phyloP scores from a whole-genome alignment of 2,329 filamentous ascomycete species.

The Ophiocordyceps australis region DNA sequence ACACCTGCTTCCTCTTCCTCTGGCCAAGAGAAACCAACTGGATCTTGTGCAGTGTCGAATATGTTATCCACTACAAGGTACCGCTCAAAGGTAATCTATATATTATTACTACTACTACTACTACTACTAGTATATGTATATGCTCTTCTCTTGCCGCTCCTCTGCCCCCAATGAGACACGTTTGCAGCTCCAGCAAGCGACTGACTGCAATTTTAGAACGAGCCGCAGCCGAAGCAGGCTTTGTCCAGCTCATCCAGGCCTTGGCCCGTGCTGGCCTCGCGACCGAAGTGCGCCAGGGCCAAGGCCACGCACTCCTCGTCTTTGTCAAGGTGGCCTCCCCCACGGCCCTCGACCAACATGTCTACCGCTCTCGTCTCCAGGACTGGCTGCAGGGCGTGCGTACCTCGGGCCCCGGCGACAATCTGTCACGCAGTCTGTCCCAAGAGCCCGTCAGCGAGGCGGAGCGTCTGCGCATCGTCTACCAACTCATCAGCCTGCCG shows the following conservation, averaged over 20 bases:
- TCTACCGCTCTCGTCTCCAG: slow-evolving; percentile 74
- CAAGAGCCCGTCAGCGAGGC: slow-evolving; percentile 69
- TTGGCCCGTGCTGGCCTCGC: slow-evolving; percentile 67
- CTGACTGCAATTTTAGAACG: slow-evolving; percentile 30
- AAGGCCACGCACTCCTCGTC: slow-evolving; percentile 56
- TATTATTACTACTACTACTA: too few relatives aligned
- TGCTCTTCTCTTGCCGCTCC: too few relatives aligned
- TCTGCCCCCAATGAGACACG: too few relatives aligned
- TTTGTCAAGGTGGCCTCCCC: slow-evolving; percentile 69
- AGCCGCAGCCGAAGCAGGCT: slow-evolving; percentile 51
- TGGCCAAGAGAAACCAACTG: too few relatives aligned
- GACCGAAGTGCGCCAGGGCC: slow-evolving; percentile 72
- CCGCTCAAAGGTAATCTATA: slow-evolving; percentile 40
- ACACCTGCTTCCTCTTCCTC: too few relatives aligned
- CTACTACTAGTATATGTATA: too few relatives aligned
- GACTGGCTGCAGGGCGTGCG: slow-evolving; percentile 90
- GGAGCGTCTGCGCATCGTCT: slow-evolving; percentile 74
- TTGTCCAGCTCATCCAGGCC: slow-evolving; percentile 58
- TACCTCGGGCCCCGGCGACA: slow-evolving; percentile 54
- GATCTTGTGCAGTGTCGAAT: slow-evolving; percentile 67
- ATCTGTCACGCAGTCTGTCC: slow-evolving; percentile 49
- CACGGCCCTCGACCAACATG: slow-evolving; percentile 55
- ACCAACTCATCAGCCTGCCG: slow-evolving; percentile 63
- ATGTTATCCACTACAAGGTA: slow-evolving; percentile 68
- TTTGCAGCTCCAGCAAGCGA: background rate